Evolutionary conservation across 345 rosid genomes (phyloP).

Genomic region (Lepidium sativum): DNA sequence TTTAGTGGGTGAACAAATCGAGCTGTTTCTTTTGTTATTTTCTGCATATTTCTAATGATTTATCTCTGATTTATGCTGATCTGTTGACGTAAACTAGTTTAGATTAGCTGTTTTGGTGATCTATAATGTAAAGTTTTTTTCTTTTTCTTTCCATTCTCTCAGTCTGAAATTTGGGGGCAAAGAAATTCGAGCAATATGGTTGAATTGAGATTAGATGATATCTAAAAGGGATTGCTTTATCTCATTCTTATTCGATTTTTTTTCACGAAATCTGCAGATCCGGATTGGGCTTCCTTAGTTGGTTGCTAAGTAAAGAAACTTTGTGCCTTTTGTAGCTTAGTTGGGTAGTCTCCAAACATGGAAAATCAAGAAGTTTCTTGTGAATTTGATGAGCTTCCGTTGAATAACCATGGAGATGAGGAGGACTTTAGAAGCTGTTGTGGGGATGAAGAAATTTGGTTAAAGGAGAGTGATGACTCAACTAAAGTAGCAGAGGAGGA

Average conservation of each 20-base stretch:
- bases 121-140: background rate
- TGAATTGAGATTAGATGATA: background rate
- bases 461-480: constrained; percentile 52
- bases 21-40: constrained; percentile 15
- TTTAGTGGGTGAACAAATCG: constrained; percentile 21
- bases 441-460: constrained; percentile 85
- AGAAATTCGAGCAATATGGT: background rate
- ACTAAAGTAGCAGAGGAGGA: constrained; percentile 32
- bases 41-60: background rate
- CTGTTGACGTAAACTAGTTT: constrained; percentile 17
- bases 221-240: constrained; percentile 4
- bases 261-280: constrained; percentile 26
- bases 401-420: constrained; percentile 48
- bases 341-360: constrained; percentile 31
- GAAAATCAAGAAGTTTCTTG: constrained; percentile 32
- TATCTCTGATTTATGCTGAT: constrained; percentile 29
- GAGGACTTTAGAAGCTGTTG: constrained; percentile 94
- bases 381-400: constrained; percentile 25
- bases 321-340: constrained; percentile 17
- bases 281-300: constrained; percentile 1
- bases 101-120: constrained; percentile 18
- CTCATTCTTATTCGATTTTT: background rate
- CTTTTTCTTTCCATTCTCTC: constrained; percentile 1
- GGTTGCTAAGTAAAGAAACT: constrained; percentile 18
- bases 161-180: constrained; percentile 7